These are phyloP conservation scores for Podila horticola DNA, from an alignment of 192 early-diverging fungal genomes.

Conservation along the genomic window DNA sequence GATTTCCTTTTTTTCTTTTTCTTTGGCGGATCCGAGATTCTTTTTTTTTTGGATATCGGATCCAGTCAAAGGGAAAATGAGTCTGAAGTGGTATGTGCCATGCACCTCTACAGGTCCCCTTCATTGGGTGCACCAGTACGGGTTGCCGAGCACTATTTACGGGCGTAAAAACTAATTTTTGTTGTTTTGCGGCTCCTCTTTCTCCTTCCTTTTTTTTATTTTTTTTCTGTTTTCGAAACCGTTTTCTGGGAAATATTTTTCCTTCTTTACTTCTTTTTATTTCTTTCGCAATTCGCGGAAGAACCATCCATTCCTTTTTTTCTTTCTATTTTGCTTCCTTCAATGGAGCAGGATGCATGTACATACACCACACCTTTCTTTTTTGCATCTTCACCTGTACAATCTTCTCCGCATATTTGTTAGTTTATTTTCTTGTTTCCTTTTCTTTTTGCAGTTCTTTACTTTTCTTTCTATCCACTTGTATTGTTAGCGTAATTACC, in stretches of 20 bases:
- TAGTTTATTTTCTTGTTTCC: neutral
- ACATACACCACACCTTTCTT: conserved; percentile 1
- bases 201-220: conserved; percentile 45
- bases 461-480: neutral
- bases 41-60: neutral
- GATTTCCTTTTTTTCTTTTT: conserved; percentile 57
- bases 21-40: conserved; percentile 16
- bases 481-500: neutral
- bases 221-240: conserved; percentile 7
- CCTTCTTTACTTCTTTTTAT: conserved; percentile 3
- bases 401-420: neutral
- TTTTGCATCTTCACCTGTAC: neutral
- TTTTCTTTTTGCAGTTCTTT: neutral
- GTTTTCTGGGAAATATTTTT: conserved; percentile 19
- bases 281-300: neutral
- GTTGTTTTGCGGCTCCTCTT: conserved; percentile 58
- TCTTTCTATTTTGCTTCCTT: conserved; percentile 1
- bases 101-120: too few relatives aligned
- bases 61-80: conserved; percentile 49
- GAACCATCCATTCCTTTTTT: neutral
- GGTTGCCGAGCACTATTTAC: conserved; percentile 42
- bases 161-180: conserved; percentile 47
- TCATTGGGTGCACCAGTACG: neutral
- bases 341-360: neutral
- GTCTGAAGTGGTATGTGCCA: conserved; percentile 47